Evolutionary conservation across 1,139 yeast species (phyloP), one percentile per base, ranked within the genome.

Genomic region (Kodamaea arcana): DNA sequence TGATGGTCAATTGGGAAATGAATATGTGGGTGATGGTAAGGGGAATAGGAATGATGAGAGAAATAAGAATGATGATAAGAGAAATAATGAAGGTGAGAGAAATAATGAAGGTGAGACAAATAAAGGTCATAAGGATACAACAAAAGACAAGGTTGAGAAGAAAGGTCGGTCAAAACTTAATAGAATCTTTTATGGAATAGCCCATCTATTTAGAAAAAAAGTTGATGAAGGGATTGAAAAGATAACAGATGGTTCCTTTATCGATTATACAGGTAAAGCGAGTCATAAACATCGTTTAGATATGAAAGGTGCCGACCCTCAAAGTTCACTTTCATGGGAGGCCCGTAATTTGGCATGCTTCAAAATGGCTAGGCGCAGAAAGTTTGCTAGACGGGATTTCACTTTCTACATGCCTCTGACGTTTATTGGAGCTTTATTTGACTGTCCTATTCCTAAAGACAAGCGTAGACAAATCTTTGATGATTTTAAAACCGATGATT

Each of bases 351-450:
- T 72, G 24, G 23, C 23, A 12, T 80, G 87, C 43, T 81, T 69
- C 48, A 78, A 81, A 42, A 57, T 81, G 43, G 85, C 87, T 1
- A 62, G 92, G 40, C 60, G 81, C 22, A 74, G 75, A 48, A 72
- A 76, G 47, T 83, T 78, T 47, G 78, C 80, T 1, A 53, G 54
- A 23, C 60, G 83, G 31, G 55, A 68, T 16, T 43, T 75, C 24
- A 64, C 73, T 5, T 53, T 80, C 14, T 81, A 70, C 47, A 58
- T 77, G 17, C 87, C 90, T 0, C 62, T 67, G 29, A 70, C 82
- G 0, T 71, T 76, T 54, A 75, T 83, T 2, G 94, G 94, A 4
- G 90, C 81, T 0, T 45, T 83, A 6, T 83, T 69, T 51, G 70
- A 71, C 42, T 80, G 86, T 47, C 61, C 69, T 3, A 43, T 72